A percentile compares a stretch with the other conserved stretches of the same genome.
Conservation (phyloP, 495 filamentous ascomycete genomes). For the Immersiella caudata region DNA sequence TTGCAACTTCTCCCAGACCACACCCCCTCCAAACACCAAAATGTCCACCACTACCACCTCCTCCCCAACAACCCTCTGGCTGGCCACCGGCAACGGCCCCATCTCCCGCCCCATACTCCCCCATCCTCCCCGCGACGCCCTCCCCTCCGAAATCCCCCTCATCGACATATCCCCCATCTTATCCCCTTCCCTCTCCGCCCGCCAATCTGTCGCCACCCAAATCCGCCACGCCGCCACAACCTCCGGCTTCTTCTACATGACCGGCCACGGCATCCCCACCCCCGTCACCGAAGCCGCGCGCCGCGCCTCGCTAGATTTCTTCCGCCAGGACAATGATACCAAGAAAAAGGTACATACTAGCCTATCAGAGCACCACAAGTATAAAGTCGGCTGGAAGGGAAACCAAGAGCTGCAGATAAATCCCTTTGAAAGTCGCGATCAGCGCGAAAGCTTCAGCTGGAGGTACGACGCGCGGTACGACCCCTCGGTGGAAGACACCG, state of each 20-base stretch:
- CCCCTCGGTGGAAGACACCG: constrained; percentile 41
- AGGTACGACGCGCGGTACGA: constrained; percentile 52
- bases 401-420: constrained; percentile 38
- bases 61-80: constrained; percentile 35
- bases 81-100: constrained; percentile 46
- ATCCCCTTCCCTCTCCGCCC: constrained; percentile 35
- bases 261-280: constrained; percentile 53
- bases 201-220: constrained; percentile 40
- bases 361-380: constrained; percentile 36
- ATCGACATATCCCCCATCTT: constrained; percentile 48
- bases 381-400: constrained; percentile 33
- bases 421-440: constrained; percentile 39
- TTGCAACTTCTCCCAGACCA: too few relatives aligned
- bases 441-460: constrained; percentile 48
- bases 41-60: constrained; percentile 9
- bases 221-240: constrained; percentile 48
- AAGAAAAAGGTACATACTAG: constrained; percentile 41
- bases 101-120: constrained; percentile 42
- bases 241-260: constrained; percentile 55
- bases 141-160: constrained; percentile 54
- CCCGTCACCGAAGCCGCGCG: constrained; percentile 38
- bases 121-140: constrained; percentile 43
- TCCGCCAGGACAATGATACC: constrained; percentile 43
- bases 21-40: not conserved
- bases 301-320: constrained; percentile 45